Conservation (phyloP, 2,329 filamentous ascomycete genomes). For the Lomentospora prolificans region DNA sequence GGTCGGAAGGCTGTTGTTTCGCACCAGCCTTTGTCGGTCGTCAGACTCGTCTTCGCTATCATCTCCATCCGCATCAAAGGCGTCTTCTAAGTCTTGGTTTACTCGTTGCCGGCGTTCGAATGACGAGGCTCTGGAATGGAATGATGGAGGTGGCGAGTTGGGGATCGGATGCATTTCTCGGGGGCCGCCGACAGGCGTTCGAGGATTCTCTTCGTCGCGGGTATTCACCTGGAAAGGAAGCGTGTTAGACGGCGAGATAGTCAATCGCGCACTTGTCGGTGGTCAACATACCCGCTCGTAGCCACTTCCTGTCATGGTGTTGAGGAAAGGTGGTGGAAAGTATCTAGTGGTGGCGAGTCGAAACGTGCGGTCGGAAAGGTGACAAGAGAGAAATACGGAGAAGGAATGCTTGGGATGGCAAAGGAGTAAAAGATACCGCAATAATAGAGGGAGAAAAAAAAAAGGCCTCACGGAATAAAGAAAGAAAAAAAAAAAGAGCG, state of each 20-base stretch:
- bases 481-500: slow-evolving; percentile 12
- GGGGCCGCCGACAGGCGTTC: neutral
- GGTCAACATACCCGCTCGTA: slow-evolving; percentile 46
- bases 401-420: neutral
- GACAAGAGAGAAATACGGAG: neutral
- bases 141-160: slow-evolving; percentile 67
- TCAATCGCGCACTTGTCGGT: neutral
- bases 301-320: slow-evolving; percentile 37
- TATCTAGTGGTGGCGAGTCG: slow-evolving; percentile 16
- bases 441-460: neutral
- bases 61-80: slow-evolving; percentile 77
- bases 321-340: neutral
- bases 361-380: neutral
- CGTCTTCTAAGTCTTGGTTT: slow-evolving; percentile 78
- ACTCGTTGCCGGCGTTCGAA: slow-evolving; percentile 35
- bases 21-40: slow-evolving; percentile 79
- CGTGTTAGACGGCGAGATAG: slow-evolving; percentile 1
- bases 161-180: slow-evolving; percentile 29
- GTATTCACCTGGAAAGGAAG: slow-evolving; percentile 40
- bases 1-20: slow-evolving; percentile 40
- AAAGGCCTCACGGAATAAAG: slow-evolving; percentile 1
- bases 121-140: slow-evolving; percentile 71
- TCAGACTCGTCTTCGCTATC: slow-evolving; percentile 67
- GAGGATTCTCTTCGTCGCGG: slow-evolving; percentile 44
- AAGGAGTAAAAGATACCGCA: neutral